Evolutionary conservation across 106 monocot genomes (phyloP).

Genomic region (Phalaenopsis equestris): DNA sequence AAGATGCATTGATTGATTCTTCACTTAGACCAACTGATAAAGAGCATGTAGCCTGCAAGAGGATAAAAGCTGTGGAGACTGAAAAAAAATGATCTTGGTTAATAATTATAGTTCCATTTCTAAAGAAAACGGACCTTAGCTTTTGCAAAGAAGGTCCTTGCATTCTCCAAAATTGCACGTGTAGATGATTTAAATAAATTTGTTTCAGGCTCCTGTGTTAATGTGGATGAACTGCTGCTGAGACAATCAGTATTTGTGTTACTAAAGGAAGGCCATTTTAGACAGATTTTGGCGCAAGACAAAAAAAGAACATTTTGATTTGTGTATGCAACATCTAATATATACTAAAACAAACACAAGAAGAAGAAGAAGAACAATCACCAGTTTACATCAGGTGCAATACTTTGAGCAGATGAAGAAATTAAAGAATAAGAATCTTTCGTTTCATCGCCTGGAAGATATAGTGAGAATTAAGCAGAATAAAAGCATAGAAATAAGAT

Average conservation of each 20-base stretch:
- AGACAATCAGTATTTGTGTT: not conserved
- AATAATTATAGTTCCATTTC: not conserved
- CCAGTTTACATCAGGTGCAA: constrained; percentile 51
- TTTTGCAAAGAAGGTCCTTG: constrained; percentile 33
- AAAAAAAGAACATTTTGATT: not conserved
- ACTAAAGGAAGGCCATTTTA: not conserved
- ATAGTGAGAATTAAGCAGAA: not conserved
- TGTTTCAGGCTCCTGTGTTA: constrained; percentile 37
- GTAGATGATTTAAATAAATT: constrained; percentile 32
- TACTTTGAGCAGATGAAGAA: constrained; percentile 33
- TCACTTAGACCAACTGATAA: constrained; percentile 63
- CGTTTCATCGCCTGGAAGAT: constrained; percentile 32
- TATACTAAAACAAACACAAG: not conserved
- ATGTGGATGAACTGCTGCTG: constrained; percentile 36
- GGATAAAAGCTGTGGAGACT: not conserved
- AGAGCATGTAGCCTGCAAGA: constrained; percentile 66
- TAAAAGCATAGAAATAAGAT: not conserved
- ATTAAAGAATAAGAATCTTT: constrained; percentile 34
- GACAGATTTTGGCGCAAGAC: not conserved
- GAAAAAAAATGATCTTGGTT: not conserved
- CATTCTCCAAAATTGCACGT: constrained; percentile 24
- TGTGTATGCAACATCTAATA: not conserved
- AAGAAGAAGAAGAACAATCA: constrained; percentile 2
- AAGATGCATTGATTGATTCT: constrained; percentile 74
- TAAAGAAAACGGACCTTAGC: constrained; percentile 51